phyloP scores from a whole-genome alignment of 495 filamentous ascomycete genomes.

The Pyrenopolyporus hunteri region DNA sequence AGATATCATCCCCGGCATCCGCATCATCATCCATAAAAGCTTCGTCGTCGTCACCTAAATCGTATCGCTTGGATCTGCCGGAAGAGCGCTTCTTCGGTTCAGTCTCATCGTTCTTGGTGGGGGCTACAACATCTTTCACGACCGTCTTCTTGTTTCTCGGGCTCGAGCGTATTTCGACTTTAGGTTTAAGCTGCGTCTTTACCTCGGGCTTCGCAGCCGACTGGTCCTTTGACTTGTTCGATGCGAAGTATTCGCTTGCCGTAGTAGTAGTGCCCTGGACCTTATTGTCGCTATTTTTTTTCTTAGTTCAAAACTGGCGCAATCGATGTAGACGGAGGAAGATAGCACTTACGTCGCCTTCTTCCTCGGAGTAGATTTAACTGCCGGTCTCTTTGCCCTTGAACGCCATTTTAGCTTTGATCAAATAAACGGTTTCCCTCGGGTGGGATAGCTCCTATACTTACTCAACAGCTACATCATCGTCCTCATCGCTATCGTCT shows the following conservation, averaged over 20 bases:
- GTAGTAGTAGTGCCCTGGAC: conserved; percentile 53
- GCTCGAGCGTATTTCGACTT: conserved; percentile 47
- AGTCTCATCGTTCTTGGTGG: conserved; percentile 36
- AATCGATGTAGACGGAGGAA: not conserved
- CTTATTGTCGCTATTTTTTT: conserved; percentile 35
- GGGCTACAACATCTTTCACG: conserved; percentile 25
- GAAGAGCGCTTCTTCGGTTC: conserved; percentile 42
- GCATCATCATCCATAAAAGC: conserved; percentile 63
- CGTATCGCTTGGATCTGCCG: conserved; percentile 40
- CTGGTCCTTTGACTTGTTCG: conserved; percentile 48
- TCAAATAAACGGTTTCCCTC: not conserved
- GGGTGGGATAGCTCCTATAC: conserved; percentile 20
- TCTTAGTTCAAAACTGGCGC: not conserved
- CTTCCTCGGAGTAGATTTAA: conserved; percentile 53
- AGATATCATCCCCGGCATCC: conserved; percentile 77
- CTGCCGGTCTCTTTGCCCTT: conserved; percentile 49
- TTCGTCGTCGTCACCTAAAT: conserved; percentile 52
- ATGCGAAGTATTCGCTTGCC: conserved; percentile 57
- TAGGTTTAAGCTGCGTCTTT: conserved; percentile 41
- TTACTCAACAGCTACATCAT: conserved; percentile 51
- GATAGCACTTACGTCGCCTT: conserved; percentile 47
- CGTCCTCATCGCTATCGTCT: conserved; percentile 78
- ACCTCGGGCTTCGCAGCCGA: conserved; percentile 44
- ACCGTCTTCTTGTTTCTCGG: conserved; percentile 47
- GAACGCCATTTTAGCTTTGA: not conserved